phyloP scores from a whole-genome alignment of 169 alveolate genomes.

The Plasmodium yoelii region DNA sequence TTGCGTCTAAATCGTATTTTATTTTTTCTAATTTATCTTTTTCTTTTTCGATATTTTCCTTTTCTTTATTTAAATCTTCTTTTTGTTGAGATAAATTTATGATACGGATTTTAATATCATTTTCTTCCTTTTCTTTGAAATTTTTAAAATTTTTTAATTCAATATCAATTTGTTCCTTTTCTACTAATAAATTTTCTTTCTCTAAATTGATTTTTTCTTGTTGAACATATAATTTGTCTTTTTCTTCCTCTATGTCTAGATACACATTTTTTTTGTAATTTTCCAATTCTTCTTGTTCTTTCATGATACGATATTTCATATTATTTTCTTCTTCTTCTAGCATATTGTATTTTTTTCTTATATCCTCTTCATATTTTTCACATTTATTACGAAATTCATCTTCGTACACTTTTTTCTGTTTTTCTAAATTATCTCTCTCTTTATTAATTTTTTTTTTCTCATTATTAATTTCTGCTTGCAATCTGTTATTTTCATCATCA shows the following conservation, averaged over 20 bases:
- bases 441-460: slow-evolving; percentile 47
- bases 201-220: slow-evolving; percentile 66
- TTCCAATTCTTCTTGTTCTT: slow-evolving; percentile 75
- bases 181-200: slow-evolving; percentile 72
- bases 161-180: slow-evolving; percentile 71
- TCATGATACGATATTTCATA: slow-evolving; percentile 64
- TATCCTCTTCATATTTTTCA: slow-evolving; percentile 65
- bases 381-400: slow-evolving; percentile 69
- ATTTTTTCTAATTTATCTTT: slow-evolving; percentile 63
- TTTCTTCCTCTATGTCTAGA: slow-evolving; percentile 71
- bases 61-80: slow-evolving; percentile 71
- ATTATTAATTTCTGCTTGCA: slow-evolving; percentile 46
- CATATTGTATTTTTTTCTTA: slow-evolving; percentile 49
- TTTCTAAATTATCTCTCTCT: slow-evolving; percentile 66
- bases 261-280: slow-evolving; percentile 46
- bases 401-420: slow-evolving; percentile 63
- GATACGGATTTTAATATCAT: slow-evolving; percentile 61
- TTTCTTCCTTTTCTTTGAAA: slow-evolving; percentile 73
- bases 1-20: slow-evolving; percentile 52
- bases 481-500: slow-evolving; percentile 37
- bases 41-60: slow-evolving; percentile 62
- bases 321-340: slow-evolving; percentile 61
- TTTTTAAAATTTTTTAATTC: slow-evolving; percentile 72
- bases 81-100: slow-evolving; percentile 72
- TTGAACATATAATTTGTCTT: slow-evolving; percentile 67